Evolutionary conservation across 257 asterid genomes (phyloP).

Genomic region (Plantago major): DNA sequence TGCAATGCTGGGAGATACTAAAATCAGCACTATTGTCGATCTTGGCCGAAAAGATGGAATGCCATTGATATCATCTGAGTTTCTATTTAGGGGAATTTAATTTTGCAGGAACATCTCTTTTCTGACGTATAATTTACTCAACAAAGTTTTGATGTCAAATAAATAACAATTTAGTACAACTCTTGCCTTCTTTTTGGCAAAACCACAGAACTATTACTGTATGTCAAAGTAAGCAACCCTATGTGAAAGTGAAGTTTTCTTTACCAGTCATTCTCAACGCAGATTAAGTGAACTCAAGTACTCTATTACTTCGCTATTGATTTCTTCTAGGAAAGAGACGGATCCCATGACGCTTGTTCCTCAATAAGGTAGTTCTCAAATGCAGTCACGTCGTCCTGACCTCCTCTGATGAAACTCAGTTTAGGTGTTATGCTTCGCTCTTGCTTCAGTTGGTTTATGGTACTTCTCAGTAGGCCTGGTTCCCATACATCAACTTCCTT

Average conservation of each 20-base stretch:
- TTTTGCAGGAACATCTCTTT: too few relatives aligned
- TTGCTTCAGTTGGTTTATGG: conserved; percentile 81
- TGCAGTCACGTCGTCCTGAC: conserved; percentile 75
- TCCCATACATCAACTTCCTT: too few relatives aligned
- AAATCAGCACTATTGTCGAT: conserved; percentile 13
- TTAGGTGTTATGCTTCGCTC: conserved; percentile 86
- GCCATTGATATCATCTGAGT: conserved; percentile 33
- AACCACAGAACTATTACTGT: conserved; percentile 14
- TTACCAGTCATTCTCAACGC: conserved; percentile 16
- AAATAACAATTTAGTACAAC: too few relatives aligned
- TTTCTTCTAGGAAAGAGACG: conserved; percentile 83
- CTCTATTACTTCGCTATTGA: conserved; percentile 64
- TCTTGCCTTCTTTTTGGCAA: background rate
- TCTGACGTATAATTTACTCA: too few relatives aligned
- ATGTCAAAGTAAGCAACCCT: too few relatives aligned
- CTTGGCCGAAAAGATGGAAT: conserved; percentile 12
- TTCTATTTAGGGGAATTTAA: too few relatives aligned
- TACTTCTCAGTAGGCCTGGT: conserved; percentile 78
- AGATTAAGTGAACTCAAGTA: conserved; percentile 28
- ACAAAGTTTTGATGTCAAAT: too few relatives aligned
- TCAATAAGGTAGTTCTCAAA: conserved; percentile 94
- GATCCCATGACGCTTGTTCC: conserved; percentile 90
- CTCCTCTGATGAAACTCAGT: conserved; percentile 73
- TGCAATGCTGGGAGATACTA: conserved; percentile 15
- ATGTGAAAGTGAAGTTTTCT: background rate